Base-by-base conservation (phyloP, 148 eudicot genomes). In the Nepenthes gracilis region DNA sequence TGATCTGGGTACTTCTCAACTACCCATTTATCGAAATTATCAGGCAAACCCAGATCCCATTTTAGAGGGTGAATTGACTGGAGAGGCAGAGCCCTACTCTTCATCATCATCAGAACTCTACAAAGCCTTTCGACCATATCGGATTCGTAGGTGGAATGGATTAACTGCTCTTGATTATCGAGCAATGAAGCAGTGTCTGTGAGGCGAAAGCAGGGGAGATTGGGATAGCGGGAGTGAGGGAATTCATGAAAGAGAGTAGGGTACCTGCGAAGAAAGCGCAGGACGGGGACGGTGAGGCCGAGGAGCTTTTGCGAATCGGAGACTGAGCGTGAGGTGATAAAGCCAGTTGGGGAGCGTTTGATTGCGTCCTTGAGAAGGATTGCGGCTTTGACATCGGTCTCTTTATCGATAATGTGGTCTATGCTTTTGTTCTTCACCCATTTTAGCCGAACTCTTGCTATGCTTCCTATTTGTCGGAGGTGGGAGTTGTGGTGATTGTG, bases 1-100 rank as follows among this genome's bases (percentile, higher is more conserved):
- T 65, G 70, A 66, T 79, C 81, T 2, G 88, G 82, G 54, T 78
- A 81, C 52, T 79, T 82, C 7, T 36, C 58, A 43, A 86, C 62
- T 9, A 92, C 48, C 59, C 54, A 45, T 47, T 70, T 78, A 63
- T 92, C 81, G 23, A 85, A 88, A 36, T 76, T 77, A 75, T 84
- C 85, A 11, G 96, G 98, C 67, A 92, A 82, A 73, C 98, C 98
- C 69, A 92, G 55, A 68, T 92, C 96, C 85, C 83, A 88, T 74
- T 75, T 86, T 71, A 88, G 79, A 48, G 78, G 75, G 74, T 88
- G 78, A 60, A 88, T 36, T 12, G 83, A 72, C 37, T 71, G 76
- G 37, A 92, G 54, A 1, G 94, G 90, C 11, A 76, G 61, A 55
- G 61, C 60, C 68, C 66, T 74, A 56, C 78, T 72, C 47, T 76